Base-by-base conservation (phyloP, 257 asterid genomes). In the Linderniella brevidens region DNA sequence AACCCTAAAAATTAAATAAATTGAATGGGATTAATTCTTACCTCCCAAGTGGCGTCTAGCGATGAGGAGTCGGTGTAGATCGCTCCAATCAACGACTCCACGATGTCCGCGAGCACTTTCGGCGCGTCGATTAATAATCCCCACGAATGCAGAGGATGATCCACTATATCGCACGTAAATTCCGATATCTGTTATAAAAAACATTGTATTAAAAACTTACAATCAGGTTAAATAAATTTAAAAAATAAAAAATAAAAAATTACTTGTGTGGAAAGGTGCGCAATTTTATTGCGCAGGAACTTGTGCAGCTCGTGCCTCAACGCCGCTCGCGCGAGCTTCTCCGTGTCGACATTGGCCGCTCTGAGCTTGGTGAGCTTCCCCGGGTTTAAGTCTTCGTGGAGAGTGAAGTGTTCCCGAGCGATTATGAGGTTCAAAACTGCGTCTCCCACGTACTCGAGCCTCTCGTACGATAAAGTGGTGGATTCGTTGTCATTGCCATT, bases 1-100 rank as follows among this genome's bases (percentile, higher is more conserved):
- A n/a, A n/a, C n/a, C n/a, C n/a, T n/a, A n/a, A n/a, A n/a, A n/a
- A n/a, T n/a, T n/a, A n/a, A n/a, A n/a, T n/a, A n/a, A n/a, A n/a
- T n/a, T n/a, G n/a, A n/a, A n/a, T n/a, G n/a, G n/a, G n/a, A n/a
- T n/a, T n/a, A n/a, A n/a, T n/a, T n/a, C n/a, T n/a, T n/a, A n/a
- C 86, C 86, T 64, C 14, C 65, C 72, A 66, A 5, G 80, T 73
- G n/a, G 14, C 56, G 38, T 64, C 72, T 5, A 53, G 52, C 19
- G 13, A 49, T 1, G 60, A 51, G 55, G 61, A 66, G 48, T 80
- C 92, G 0, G 61, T 17, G 42, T 35, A 69, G 0, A 71, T 17
- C 4, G 83, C 92, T n/a, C 77, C 84, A 11, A 74, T 20, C 49
- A 72, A 54, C 5, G 93, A 63, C 48, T 78, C 86, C 16, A 78